These are phyloP conservation scores for Aspergillus taichungensis DNA, from an alignment of 495 filamentous ascomycete species.

Conservation along the genomic window DNA sequence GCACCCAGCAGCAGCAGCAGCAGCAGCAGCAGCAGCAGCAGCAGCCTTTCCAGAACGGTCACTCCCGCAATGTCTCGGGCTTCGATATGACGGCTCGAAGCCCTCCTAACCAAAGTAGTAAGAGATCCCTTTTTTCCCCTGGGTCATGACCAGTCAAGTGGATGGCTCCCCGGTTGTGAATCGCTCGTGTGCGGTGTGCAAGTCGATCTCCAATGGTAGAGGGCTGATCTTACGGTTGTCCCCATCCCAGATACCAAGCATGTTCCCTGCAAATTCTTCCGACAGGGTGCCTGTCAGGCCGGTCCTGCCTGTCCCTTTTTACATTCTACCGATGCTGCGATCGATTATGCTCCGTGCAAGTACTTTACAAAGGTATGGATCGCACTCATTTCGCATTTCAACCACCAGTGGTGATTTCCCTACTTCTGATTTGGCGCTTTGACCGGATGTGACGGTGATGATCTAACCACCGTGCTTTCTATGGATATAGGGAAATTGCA, in stretches of 20 bases:
- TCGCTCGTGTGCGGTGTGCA: too few relatives aligned
- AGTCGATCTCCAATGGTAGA: not conserved
- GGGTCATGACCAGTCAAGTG: not conserved
- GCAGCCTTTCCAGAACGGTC: conserved; percentile 31
- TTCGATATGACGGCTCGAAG: conserved; percentile 53
- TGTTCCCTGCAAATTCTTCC: conserved; percentile 99
- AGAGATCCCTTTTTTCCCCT: conserved; percentile 43
- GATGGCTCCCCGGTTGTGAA: not conserved
- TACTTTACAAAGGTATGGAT: conserved; percentile 88
- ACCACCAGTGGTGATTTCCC: not conserved
- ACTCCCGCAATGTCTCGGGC: conserved; percentile 38
- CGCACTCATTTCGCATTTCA: too few relatives aligned
- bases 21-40: too few relatives aligned
- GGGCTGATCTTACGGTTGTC: conserved; percentile 13
- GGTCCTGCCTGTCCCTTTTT: conserved; percentile 93
- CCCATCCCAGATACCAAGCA: conserved; percentile 73
- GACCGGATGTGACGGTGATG: not conserved
- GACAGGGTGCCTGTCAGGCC: conserved; percentile 91
- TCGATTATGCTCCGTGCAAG: conserved; percentile 85
- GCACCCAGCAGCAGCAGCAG: too few relatives aligned
- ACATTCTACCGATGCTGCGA: conserved; percentile 72
- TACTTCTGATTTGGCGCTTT: not conserved
- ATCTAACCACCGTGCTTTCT: conserved; percentile 6
- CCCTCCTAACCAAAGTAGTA: conserved; percentile 61
- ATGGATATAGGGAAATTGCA: conserved; percentile 80